phyloP scores from a whole-genome alignment of 768 basidiomycete genomes.

The Hysterangium stoloniferum region DNA sequence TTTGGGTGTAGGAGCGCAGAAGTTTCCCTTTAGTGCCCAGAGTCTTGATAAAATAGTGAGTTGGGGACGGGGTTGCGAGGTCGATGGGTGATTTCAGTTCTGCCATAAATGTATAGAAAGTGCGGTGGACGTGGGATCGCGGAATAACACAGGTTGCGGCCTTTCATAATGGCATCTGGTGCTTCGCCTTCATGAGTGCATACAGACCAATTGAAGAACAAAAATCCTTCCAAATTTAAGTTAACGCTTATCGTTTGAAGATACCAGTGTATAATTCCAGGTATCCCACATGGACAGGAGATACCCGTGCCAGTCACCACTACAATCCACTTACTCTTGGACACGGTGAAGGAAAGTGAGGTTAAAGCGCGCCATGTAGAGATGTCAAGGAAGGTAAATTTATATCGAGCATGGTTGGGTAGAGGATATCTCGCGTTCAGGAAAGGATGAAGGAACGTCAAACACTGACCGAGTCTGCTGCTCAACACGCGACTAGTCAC shows the following conservation, averaged over 20 bases:
- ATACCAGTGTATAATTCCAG: too few species aligned
- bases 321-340: slow-evolving; percentile 80
- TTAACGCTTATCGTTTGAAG: too few species aligned
- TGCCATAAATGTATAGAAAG: slow-evolving; percentile 96
- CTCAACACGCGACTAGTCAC: too few species aligned
- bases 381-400: too few species aligned
- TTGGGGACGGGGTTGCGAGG: slow-evolving; percentile 69
- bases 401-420: too few species aligned
- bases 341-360: slow-evolving; percentile 68
- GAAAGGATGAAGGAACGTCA: too few species aligned
- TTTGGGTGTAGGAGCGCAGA: slow-evolving; percentile 91
- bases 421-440: too few species aligned
- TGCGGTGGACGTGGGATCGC: slow-evolving; percentile 74
- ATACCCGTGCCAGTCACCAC: slow-evolving; percentile 94
- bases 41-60: slow-evolving; percentile 82
- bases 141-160: slow-evolving; percentile 93
- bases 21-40: slow-evolving; percentile 81
- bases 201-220: slow-evolving; percentile 92
- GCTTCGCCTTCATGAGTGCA: slow-evolving; percentile 77
- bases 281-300: slow-evolving; percentile 93
- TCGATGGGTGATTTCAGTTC: slow-evolving; percentile 81
- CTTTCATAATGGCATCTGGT: slow-evolving; percentile 82
- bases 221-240: slow-evolving; percentile 63
- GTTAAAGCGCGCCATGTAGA: slow-evolving; percentile 52
- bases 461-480: too few species aligned